Base-by-base conservation (phyloP, 2,329 filamentous ascomycete genomes). In the Pyrenophora seminiperda region DNA sequence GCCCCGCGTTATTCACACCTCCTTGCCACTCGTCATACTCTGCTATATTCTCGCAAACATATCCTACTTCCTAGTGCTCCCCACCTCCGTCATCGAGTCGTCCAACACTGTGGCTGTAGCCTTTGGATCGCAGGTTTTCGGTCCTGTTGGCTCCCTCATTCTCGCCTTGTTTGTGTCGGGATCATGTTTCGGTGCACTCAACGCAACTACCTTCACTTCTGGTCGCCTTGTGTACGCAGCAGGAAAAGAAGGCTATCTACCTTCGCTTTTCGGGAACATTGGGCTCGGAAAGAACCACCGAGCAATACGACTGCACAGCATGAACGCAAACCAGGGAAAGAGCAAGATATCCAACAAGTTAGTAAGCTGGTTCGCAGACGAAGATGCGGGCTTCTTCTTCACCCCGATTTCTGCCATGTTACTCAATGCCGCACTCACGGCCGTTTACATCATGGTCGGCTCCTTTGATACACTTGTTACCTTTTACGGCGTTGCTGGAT, bases 401-500 rank as follows among this genome's bases (percentile, higher is more conserved):
- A 99, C 94, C 0, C 94, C 94, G n/a, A 87, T 97, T 58, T 88
- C 92, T 61, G 94, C 94, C 5, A 90, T 97, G 75, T 67, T 88
- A 2, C 84, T 97, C 62, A 99, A 99, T 73, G 82, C 82, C 32
- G 59, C 76, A 3, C 76, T 99, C 17, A 96, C 91, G 1, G 76
- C 82, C 3, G 76, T 82, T 1, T 99, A 97, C 76, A 86, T 96
- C 54, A 67, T 89, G 2, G 85, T 96, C 4, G 94, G 94, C 73
- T 91, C 96, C 71, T 97, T 99, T 70, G 81, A 85, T 43, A 96
- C 93, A 0, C 83, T 99, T 2, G 82, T 97, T 49, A 97, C 94
- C 0, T 99, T 99, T 71, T 97, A 97, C 75, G 94, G 94, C 48
- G 94, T 99, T 10, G 94, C 94, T 0, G 92, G 92, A 11, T 99